Base-by-base conservation (phyloP, 1,139 yeast genomes). In the Lizanozyma gosingica region DNA sequence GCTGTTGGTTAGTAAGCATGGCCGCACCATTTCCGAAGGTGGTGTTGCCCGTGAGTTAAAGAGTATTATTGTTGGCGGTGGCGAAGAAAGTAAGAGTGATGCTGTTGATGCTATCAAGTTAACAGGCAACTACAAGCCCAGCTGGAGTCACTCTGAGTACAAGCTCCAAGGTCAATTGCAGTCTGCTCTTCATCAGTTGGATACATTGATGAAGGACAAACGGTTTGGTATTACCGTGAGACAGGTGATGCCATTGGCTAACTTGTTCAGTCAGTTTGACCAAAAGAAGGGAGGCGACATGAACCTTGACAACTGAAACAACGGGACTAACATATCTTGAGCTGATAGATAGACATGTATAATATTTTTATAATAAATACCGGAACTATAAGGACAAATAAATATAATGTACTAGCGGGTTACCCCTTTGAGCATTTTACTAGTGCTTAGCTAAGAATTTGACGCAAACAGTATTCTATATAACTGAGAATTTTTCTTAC, bases 111-210 rank as follows among this genome's bases (percentile, higher is more conserved):
- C 84, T 18, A 61, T 88, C 44, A 76, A 95, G 57, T 71, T 90
- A 48, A 78, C 94, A 34, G 97, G 96, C 37, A 95, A 95, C 39
- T 59, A 67, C 37, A 71, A 74, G 51, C 88, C 96, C 48, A 79
- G 88, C 49, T 90, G 94, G 88, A 83, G 85, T 39, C 96, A 88
- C 57, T 86, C 96, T 27, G 67, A 75, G 39, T 78, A 64, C 61
- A 76, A 76, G 56, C 60, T 83, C 44, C 57, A 67, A 39, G 73
- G 72, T 39, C 59, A 62, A 9, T 62, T 69, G 42, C 64, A 69
- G 22, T 75, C 69, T 43, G 72, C 76, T 41, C 70, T 80, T 37
- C 60, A 68, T 46, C 74, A 77, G 45, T 67, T 83, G 54, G 71
- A 75, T 41, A 71, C 74, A 46, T 63, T 82, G 52, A 63, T 76